These are phyloP conservation scores for Nicotiana undulata DNA, from an alignment of 257 asterid genomes.

Conservation along the genomic window DNA sequence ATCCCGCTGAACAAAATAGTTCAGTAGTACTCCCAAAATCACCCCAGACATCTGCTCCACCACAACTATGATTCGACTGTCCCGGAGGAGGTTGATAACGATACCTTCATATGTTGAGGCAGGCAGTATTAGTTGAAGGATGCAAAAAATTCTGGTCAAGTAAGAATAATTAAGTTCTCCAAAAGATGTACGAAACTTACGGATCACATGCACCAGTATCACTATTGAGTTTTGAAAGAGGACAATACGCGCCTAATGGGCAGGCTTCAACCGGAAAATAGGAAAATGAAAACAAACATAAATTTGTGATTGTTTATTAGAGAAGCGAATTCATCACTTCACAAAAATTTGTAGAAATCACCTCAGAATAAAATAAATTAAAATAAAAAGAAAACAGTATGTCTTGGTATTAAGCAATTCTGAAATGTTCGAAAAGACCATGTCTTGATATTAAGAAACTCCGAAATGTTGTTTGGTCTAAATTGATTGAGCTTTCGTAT, in stretches of 20 bases:
- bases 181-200: conserved; percentile 39
- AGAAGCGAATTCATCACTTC: neutral
- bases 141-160: neutral
- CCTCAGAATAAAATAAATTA: neutral
- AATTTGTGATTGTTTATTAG: neutral
- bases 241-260: conserved; percentile 94
- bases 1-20: conserved; percentile 83
- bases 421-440: neutral
- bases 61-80: conserved; percentile 67
- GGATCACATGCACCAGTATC: conserved; percentile 90
- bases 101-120: conserved; percentile 38
- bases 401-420: neutral
- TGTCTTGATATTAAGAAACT: neutral
- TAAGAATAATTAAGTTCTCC: neutral
- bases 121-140: conserved; percentile 6
- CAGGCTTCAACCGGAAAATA: conserved; percentile 56
- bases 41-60: conserved; percentile 94
- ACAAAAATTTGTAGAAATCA: neutral
- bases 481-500: neutral
- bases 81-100: conserved; percentile 94
- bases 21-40: conserved; percentile 56
- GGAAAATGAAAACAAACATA: neutral
- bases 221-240: conserved; percentile 53
- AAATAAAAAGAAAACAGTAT: neutral
- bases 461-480: neutral